phyloP scores from a whole-genome alignment of 208 protist genomes.

The Trypanosoma lewisi region DNA sequence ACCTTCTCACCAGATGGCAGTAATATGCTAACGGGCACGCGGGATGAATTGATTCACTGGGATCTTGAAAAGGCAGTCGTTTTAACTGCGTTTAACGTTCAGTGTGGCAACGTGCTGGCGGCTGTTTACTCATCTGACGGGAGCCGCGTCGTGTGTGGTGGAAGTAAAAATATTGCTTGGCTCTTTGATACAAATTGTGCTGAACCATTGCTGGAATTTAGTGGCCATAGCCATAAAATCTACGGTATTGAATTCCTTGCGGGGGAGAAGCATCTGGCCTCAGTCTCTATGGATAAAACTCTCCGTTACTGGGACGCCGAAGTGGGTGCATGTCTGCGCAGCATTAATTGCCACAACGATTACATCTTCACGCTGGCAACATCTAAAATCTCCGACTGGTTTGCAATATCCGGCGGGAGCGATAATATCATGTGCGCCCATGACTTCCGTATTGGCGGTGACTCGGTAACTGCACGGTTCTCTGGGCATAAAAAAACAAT shows the following conservation, averaged over 20 bases:
- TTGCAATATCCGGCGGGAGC: constrained; percentile 53
- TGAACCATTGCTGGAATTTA: constrained; percentile 14
- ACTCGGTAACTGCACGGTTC: constrained; percentile 41
- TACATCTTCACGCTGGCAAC: constrained; percentile 58
- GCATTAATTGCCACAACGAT: constrained; percentile 31
- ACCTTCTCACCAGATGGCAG: constrained; percentile 17
- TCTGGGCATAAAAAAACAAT: constrained; percentile 57
- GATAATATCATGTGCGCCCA: constrained; percentile 53
- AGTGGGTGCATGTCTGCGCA: constrained; percentile 35
- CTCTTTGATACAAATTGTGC: constrained; percentile 16
- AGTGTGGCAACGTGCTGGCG: constrained; percentile 19
- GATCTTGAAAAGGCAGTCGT: constrained; percentile 23
- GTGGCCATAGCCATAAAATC: constrained; percentile 56
- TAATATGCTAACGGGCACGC: constrained; percentile 21
- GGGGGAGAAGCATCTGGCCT: constrained; percentile 33
- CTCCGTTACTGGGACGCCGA: constrained; percentile 60
- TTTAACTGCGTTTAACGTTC: constrained; percentile 16
- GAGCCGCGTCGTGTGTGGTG: constrained; percentile 23
- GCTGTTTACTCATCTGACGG: constrained; percentile 22
- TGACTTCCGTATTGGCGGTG: constrained; percentile 49
- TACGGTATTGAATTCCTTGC: constrained; percentile 46
- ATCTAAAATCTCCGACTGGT: constrained; percentile 31
- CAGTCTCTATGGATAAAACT: constrained; percentile 55
- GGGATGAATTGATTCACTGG: constrained; percentile 27
- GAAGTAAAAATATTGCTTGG: constrained; percentile 18